Base-by-base conservation (phyloP, 768 basidiomycete species). In the Leucosporidium scottii region DNA sequence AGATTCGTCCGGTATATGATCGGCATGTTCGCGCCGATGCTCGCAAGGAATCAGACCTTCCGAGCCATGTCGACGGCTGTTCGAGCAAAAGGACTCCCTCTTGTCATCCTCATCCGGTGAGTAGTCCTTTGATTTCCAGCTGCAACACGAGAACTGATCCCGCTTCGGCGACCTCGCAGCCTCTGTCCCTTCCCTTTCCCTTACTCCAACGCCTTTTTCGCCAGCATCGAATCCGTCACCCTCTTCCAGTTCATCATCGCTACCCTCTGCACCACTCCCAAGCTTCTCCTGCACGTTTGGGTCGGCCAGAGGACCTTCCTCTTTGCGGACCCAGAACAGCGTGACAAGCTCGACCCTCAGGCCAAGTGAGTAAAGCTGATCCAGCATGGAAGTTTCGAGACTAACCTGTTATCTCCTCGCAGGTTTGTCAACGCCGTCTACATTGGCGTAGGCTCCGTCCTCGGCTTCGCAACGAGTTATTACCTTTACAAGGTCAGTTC, bases 151-250 rank as follows among this genome's bases (percentile, higher is more conserved):
- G 39, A 18, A n/a, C 59, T 49, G 18, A 48, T 20, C 39, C 39
- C 3, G 25, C 36, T 34, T 25, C 44, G 21, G 2, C 27, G 34
- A 2, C 21, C 21, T 25, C 48, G 0, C 59, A 51, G 90, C 20
- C 77, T 89, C 27, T 90, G 88, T 5, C 86, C 91, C 6, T 84
- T 93, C 76, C 89, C 91, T 4, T 91, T 89, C 88, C 87, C 88
- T 0, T 93, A 91, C 74, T 85, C 86, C n/a, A 91, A 90, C 67
- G 80, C 86, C 0, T 80, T 92, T 25, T 78, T 78, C 62, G 76
- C 76, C 84, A 87, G 87, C 39, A 89, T 93, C 63, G 82, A 85
- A 76, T 79, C 87, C 8, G 89, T 92, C 20, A 80, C 84, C 6
- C 75, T 92, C 4, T 84, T 83, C 81, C 89, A 91, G 79, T 92